Conservation (phyloP, 257 asterid species). For the Jacaranda mimosifolia region DNA sequence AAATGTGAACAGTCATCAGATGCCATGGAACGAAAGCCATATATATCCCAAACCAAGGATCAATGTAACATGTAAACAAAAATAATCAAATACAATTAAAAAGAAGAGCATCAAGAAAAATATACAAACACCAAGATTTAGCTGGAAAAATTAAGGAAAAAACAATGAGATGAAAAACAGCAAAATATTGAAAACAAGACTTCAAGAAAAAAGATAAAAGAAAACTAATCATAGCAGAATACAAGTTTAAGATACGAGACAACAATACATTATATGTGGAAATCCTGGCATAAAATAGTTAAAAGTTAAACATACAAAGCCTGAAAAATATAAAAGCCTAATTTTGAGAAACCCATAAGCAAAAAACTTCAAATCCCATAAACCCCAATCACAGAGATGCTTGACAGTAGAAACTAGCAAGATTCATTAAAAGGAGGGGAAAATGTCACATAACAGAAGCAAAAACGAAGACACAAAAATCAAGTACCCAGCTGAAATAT, state of each 20-base stretch:
- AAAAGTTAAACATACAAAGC: background rate
- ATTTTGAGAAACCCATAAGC: background rate
- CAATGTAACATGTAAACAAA: background rate
- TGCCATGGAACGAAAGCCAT: too few species aligned
- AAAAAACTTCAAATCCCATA: background rate
- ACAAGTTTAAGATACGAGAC: background rate
- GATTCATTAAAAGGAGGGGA: background rate
- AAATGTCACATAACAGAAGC: background rate
- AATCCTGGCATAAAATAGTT: background rate
- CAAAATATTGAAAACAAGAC: too few species aligned
- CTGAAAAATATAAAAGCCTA: background rate
- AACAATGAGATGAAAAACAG: background rate
- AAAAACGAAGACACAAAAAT: background rate
- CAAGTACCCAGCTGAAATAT: background rate
- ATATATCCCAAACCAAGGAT: too few species aligned
- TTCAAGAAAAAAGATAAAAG: too few species aligned
- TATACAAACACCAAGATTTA: too few species aligned
- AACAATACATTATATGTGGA: background rate
- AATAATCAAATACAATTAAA: background rate
- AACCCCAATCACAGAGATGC: background rate
- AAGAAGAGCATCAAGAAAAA: background rate
- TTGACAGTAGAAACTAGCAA: background rate
- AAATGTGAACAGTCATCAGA: background rate
- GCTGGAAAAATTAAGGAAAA: background rate
- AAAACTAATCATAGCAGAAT: background rate